Percentiles rank a stretch among this genome's conserved stretches.
These are phyloP conservation scores for Trametopsis cervina DNA, from an alignment of 768 basidiomycete species.

Conservation along the genomic window DNA sequence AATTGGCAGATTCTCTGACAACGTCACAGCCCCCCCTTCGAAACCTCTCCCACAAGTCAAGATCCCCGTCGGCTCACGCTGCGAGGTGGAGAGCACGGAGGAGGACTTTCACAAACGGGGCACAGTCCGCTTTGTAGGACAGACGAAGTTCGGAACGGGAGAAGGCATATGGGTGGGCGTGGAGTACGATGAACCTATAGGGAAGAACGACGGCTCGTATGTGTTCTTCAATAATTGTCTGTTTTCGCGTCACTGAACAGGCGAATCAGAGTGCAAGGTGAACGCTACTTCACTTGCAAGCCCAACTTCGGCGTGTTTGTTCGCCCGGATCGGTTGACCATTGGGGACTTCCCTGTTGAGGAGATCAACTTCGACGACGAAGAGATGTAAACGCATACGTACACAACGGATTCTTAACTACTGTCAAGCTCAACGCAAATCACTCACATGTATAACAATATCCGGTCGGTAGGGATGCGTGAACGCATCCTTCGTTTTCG, in stretches of 20 bases:
- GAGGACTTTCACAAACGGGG: conserved; percentile 73
- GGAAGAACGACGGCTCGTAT: conserved; percentile 93
- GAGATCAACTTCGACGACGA: conserved; percentile 74
- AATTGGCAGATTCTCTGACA: conserved; percentile 81
- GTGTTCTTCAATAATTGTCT: conserved; percentile 26
- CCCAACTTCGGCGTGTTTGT: conserved; percentile 83
- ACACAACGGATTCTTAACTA: no score
- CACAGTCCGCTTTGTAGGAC: conserved; percentile 78
- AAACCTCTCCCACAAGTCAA: conserved; percentile 29
- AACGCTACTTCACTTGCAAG: conserved; percentile 76
- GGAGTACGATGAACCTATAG: conserved; percentile 92
- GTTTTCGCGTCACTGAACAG: neutral
- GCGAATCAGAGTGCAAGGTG: conserved; percentile 65
- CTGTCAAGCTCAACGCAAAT: no score
- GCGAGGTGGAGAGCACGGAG: conserved; percentile 72
- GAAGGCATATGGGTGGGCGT: conserved; percentile 81
- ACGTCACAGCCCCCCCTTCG: conserved; percentile 22
- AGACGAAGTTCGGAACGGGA: conserved; percentile 64
- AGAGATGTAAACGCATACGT: conserved; percentile 39
- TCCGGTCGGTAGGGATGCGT: no score
- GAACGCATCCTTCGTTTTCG: no score
- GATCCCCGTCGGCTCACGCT: conserved; percentile 67
- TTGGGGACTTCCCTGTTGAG: conserved; percentile 85
- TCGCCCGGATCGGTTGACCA: conserved; percentile 67
- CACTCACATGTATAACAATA: no score